These are phyloP conservation scores for Silybum marianum DNA, from an alignment of 129 eudicot genomes.

Conservation along the genomic window DNA sequence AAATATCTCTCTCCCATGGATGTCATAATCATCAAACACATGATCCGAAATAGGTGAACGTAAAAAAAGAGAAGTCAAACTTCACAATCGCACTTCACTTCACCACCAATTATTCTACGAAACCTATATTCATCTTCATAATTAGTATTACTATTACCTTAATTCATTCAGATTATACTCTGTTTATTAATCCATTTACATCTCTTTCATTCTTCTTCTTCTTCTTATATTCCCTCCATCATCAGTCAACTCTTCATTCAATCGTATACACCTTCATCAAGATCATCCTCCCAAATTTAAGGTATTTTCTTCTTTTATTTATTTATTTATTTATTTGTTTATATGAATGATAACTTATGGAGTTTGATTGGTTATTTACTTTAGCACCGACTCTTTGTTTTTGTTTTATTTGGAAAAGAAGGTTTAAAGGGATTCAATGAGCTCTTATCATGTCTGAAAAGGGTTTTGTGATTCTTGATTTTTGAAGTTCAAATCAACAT, in stretches of 20 bases:
- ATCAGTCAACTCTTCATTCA: conserved; percentile 5
- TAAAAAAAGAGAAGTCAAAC: conserved; percentile 21
- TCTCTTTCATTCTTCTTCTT: background rate
- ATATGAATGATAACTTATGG: background rate
- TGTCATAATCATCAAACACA: conserved; percentile 30
- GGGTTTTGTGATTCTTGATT: background rate
- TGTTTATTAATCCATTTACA: background rate
- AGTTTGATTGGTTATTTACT: background rate
- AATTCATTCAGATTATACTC: background rate
- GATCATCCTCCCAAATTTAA: conserved; percentile 18
- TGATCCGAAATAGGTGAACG: conserved; percentile 27
- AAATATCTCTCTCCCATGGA: conserved; percentile 8
- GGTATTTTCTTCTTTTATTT: conserved; percentile 18
- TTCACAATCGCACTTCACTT: conserved; percentile 13
- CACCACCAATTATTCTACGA: background rate
- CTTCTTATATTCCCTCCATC: conserved; percentile 9
- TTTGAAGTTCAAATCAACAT: background rate
- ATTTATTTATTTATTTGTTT: background rate
- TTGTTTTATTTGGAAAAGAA: conserved; percentile 2
- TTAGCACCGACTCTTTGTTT: background rate
- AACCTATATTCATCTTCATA: background rate
- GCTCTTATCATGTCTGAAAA: background rate
- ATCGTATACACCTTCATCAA: conserved; percentile 22
- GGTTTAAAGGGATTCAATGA: background rate
- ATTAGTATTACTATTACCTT: background rate